Conservation (phyloP, 768 basidiomycete genomes). For the Tephrocybe sp. region DNA sequence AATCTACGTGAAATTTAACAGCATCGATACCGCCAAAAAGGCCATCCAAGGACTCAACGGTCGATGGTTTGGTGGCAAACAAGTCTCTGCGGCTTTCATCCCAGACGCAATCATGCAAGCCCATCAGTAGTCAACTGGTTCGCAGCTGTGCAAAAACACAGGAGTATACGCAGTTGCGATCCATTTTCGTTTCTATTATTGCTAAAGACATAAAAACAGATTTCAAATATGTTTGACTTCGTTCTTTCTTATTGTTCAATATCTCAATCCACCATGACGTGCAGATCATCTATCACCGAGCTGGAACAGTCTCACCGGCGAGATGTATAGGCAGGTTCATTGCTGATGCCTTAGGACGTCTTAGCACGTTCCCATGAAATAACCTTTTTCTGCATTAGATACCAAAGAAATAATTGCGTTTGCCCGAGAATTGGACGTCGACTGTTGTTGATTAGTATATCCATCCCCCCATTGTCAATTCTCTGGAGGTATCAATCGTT, state of each 20-base stretch:
- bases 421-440: slow-evolving; percentile 17
- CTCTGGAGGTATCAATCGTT: slow-evolving; percentile 24
- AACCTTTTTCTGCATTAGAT: slow-evolving; percentile 37
- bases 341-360: slow-evolving; percentile 28
- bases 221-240: slow-evolving; percentile 32
- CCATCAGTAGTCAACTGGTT: slow-evolving; percentile 55
- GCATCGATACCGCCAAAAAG: slow-evolving; percentile 75
- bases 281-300: slow-evolving; percentile 25
- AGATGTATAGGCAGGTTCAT: slow-evolving; percentile 41
- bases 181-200: slow-evolving; percentile 21
- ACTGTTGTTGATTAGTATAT: slow-evolving; percentile 14
- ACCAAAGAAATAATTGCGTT: slow-evolving; percentile 29
- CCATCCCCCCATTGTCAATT: slow-evolving; percentile 2
- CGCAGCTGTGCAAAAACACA: slow-evolving; percentile 9
- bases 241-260: slow-evolving; percentile 26
- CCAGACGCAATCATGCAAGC: slow-evolving; percentile 94
- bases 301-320: slow-evolving; percentile 18
- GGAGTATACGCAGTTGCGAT: slow-evolving; percentile 30
- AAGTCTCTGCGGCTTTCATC: slow-evolving; percentile 85
- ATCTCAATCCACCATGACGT: slow-evolving; percentile 28
- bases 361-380: slow-evolving; percentile 29
- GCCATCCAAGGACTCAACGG: slow-evolving; percentile 91
- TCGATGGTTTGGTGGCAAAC: slow-evolving; percentile 95
- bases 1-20: slow-evolving; percentile 92
- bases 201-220: slow-evolving; percentile 29